A percentile compares a stretch with the other conserved stretches of the same genome.
phyloP scores from a whole-genome alignment of 2,329 filamentous ascomycete species.

The Claviceps citrina region DNA sequence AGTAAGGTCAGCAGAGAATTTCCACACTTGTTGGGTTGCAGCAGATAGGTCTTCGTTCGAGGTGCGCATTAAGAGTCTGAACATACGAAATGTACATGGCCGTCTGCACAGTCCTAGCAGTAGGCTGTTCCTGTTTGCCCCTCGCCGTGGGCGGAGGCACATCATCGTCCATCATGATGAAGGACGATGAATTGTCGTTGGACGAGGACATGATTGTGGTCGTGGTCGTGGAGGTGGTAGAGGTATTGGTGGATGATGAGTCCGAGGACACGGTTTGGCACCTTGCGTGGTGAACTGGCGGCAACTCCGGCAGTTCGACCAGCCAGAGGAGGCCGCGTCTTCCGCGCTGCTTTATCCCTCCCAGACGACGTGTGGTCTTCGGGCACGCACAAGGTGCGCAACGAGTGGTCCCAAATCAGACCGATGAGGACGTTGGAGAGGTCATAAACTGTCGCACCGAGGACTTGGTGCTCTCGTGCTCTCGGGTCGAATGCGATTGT shows the following conservation, averaged over 20 bases:
- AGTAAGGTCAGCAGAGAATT: too few relatives aligned
- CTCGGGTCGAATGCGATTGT: background rate
- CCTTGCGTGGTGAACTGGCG: background rate
- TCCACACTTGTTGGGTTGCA: background rate
- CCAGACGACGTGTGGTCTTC: too few relatives aligned
- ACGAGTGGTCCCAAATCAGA: too few relatives aligned
- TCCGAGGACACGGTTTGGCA: background rate
- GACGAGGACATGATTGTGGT: slow-evolving; percentile 1
- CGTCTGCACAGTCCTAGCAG: slow-evolving; percentile 16
- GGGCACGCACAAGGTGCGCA: too few relatives aligned
- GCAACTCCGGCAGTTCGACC: background rate
- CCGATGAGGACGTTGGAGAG: too few relatives aligned
- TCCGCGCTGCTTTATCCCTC: too few relatives aligned
- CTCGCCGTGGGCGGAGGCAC: slow-evolving; percentile 6
- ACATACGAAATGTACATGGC: slow-evolving; percentile 19
- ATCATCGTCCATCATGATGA: slow-evolving; percentile 13
- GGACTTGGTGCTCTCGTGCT: background rate
- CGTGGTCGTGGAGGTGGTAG: background rate
- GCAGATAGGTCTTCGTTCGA: too few relatives aligned
- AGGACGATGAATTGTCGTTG: background rate
- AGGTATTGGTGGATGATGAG: slow-evolving; percentile 1
- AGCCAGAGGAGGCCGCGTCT: too few relatives aligned
- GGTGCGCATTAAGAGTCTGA: background rate
- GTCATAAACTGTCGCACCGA: background rate
- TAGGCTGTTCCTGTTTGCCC: background rate